phyloP scores from a whole-genome alignment of 1,284 basidiomycete genomes.

The Ganoderma sinense region DNA sequence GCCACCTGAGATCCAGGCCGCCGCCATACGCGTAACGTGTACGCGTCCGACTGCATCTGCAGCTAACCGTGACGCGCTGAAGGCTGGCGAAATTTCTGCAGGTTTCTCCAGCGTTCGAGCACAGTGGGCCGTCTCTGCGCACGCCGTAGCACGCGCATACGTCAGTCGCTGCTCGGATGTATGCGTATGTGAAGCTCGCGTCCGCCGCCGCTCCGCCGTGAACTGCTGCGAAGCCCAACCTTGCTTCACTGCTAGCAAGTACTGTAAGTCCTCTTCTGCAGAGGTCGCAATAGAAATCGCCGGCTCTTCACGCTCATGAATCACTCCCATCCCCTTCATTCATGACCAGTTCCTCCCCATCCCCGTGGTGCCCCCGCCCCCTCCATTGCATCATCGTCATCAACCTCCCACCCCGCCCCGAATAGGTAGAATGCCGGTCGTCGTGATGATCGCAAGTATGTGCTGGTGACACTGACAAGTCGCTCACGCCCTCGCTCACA shows the following conservation, averaged over 20 bases:
- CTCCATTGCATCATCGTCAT: neutral
- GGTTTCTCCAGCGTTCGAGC: conserved; percentile 3
- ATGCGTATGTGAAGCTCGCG: neutral
- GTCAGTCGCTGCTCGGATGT: neutral
- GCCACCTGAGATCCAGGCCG: neutral
- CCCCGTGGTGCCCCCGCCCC: neutral
- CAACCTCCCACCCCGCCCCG: neutral
- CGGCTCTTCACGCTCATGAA: conserved; percentile 14
- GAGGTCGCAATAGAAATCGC: neutral
- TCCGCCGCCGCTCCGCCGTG: neutral
- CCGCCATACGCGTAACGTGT: neutral
- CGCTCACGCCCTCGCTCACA: neutral
- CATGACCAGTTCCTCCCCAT: neutral
- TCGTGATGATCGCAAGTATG: too few species aligned
- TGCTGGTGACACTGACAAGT: neutral
- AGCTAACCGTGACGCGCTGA: neutral
- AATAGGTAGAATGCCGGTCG: neutral
- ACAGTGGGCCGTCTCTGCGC: neutral
- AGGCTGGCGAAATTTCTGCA: neutral
- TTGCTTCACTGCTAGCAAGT: neutral
- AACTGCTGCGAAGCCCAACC: neutral
- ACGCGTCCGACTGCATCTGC: neutral
- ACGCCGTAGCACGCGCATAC: neutral
- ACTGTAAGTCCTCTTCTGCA: too few species aligned
- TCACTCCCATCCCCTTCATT: neutral